These are phyloP conservation scores for Talaromyces wortmannii DNA, from an alignment of 495 filamentous ascomycete species.

Conservation along the genomic window DNA sequence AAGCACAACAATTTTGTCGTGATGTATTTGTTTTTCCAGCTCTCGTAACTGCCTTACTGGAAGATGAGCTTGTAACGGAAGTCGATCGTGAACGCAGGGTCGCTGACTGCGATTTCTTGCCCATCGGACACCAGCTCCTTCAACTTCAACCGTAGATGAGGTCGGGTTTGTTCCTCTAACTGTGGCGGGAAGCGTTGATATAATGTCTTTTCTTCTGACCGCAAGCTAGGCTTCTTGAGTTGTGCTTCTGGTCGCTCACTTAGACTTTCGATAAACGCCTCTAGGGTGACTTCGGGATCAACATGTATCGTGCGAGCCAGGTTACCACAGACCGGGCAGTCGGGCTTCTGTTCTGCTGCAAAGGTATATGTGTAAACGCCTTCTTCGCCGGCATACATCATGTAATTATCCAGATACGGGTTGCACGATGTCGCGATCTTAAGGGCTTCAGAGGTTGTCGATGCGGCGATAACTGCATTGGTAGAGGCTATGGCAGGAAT, in stretches of 20 bases:
- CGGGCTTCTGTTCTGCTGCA: slow-evolving; percentile 80
- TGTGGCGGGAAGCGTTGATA: slow-evolving; percentile 82
- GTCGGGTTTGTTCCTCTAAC: slow-evolving; percentile 72
- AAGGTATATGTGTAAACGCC: slow-evolving; percentile 96
- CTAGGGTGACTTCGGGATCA: slow-evolving; percentile 64
- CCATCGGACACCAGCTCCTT: slow-evolving; percentile 56
- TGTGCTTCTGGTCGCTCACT: slow-evolving; percentile 78
- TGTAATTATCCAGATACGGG: slow-evolving; percentile 86
- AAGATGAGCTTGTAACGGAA: slow-evolving; percentile 63
- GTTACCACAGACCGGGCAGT: slow-evolving; percentile 92
- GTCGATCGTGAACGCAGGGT: slow-evolving; percentile 67
- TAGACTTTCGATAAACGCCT: slow-evolving; percentile 80
- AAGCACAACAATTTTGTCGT: neutral
- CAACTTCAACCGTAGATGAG: slow-evolving; percentile 75
- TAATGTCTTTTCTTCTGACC: slow-evolving; percentile 73
- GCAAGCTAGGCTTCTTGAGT: slow-evolving; percentile 83
- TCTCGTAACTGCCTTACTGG: slow-evolving; percentile 13
- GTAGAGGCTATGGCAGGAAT: slow-evolving; percentile 98
- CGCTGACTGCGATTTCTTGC: slow-evolving; percentile 73
- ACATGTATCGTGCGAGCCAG: slow-evolving; percentile 65
- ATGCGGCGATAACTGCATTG: slow-evolving; percentile 92
- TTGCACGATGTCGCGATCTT: slow-evolving; percentile 84
- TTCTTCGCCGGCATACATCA: slow-evolving; percentile 98
- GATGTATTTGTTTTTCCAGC: neutral
- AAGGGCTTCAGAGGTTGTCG: slow-evolving; percentile 92